Evolutionary conservation across 306 rosid species (phyloP).

Genomic region (Amphicarpaea edgeworthii): DNA sequence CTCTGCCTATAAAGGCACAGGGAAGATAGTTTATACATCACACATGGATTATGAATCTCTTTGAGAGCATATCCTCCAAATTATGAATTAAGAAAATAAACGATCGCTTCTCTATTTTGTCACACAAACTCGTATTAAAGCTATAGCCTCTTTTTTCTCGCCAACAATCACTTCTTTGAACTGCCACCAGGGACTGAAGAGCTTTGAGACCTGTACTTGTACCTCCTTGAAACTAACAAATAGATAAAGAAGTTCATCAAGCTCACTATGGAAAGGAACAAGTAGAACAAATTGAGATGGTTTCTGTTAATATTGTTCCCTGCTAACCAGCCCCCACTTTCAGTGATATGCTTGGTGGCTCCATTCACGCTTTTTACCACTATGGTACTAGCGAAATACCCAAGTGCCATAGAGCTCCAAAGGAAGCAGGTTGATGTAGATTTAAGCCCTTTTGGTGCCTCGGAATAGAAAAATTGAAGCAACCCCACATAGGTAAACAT

Average conservation of each 20-base stretch:
- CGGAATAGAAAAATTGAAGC: constrained; percentile 91
- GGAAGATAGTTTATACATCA: neutral
- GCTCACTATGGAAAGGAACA: constrained; percentile 80
- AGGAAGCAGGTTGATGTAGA: constrained; percentile 90
- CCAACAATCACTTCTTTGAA: constrained; percentile 35
- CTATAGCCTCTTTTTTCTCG: neutral
- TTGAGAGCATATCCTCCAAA: constrained; percentile 1
- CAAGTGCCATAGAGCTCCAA: constrained; percentile 91
- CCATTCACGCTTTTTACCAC: constrained; percentile 73
- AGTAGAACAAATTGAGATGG: constrained; percentile 77
- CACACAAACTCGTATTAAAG: neutral
- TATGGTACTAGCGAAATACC: constrained; percentile 80
- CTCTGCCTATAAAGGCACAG: neutral
- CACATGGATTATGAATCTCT: constrained; percentile 14
- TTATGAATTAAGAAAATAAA: constrained; percentile 29
- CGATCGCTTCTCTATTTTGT: neutral
- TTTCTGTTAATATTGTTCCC: constrained; percentile 89
- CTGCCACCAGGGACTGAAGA: constrained; percentile 37
- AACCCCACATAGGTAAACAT: constrained; percentile 85
- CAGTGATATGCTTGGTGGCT: constrained; percentile 62
- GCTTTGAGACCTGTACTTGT: constrained; percentile 68
- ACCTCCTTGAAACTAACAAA: constrained; percentile 70
- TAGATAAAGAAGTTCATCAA: constrained; percentile 73
- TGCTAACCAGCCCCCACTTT: constrained; percentile 77
- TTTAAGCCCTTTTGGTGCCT: constrained; percentile 79